A percentile compares a stretch with the other conserved stretches of the same genome.
Evolutionary conservation across 2,329 filamentous ascomycete species (phyloP).

Genomic region (Trichoderma guizhouense): DNA sequence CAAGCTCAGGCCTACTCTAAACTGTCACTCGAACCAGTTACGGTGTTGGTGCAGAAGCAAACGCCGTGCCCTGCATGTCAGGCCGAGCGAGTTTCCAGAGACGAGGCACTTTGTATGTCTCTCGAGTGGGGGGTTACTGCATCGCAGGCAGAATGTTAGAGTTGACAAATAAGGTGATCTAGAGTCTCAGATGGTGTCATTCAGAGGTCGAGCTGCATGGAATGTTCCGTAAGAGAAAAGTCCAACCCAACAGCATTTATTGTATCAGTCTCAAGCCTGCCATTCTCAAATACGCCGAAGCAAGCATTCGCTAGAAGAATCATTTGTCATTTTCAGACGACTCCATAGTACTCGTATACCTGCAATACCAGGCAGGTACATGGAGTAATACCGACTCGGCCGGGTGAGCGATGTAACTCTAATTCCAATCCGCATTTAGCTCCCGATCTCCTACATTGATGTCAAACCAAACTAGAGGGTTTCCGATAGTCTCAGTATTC

Average conservation of each 20-base stretch:
- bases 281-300: not conserved
- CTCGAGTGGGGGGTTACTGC: not conserved
- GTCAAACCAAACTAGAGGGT: not conserved
- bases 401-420: not conserved
- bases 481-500: not conserved
- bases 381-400: not conserved
- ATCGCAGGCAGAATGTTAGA: not conserved
- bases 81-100: not conserved
- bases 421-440: not conserved
- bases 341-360: not conserved
- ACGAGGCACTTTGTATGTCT: not conserved
- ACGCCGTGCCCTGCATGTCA: not conserved
- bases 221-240: not conserved
- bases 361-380: not conserved
- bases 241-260: not conserved
- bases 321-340: not conserved
- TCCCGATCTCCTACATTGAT: not conserved
- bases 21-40: not conserved
- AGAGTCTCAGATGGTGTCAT: not conserved
- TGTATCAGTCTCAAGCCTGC: not conserved
- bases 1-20: not conserved
- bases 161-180: not conserved
- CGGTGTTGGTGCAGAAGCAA: not conserved
- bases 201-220: not conserved
- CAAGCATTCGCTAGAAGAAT: not conserved